Conservation (phyloP, 768 basidiomycete genomes). For the Psilocybe subaeruginosa region DNA sequence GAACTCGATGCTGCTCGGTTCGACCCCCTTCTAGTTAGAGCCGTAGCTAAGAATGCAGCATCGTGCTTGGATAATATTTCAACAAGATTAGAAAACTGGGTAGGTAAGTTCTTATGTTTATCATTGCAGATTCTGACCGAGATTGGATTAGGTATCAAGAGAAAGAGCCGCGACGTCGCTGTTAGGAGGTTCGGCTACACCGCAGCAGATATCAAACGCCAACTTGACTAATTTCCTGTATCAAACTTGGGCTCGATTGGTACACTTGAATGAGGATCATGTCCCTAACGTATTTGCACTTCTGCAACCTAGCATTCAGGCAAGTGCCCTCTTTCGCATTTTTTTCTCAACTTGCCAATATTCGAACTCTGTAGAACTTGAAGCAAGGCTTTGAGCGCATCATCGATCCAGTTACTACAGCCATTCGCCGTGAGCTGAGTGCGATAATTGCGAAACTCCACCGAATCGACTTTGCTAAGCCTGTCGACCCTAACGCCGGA, state of each 20-base stretch:
- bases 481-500: conserved; percentile 64
- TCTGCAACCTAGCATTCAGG: conserved; percentile 61
- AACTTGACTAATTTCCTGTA: conserved; percentile 81
- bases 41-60: conserved; percentile 76
- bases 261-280: conserved; percentile 71
- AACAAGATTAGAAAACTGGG: conserved; percentile 67
- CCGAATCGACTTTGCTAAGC: conserved; percentile 79
- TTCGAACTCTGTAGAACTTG: conserved; percentile 44
- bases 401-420: conserved; percentile 61
- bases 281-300: conserved; percentile 56
- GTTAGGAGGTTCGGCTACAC: conserved; percentile 75
- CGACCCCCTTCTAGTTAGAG: conserved; percentile 83
- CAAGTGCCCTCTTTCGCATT: conserved; percentile 32
- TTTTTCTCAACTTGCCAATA: background rate
- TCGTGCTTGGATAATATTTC: conserved; percentile 71
- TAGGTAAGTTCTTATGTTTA: conserved; percentile 38
- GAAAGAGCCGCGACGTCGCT: conserved; percentile 82
- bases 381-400: conserved; percentile 54
- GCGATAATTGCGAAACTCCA: conserved; percentile 84
- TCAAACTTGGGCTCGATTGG: conserved; percentile 71
- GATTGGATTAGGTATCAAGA: conserved; percentile 32
- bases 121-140: background rate
- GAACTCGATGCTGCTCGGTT: conserved; percentile 93
- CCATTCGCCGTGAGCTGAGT: conserved; percentile 80
- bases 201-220: conserved; percentile 78